phyloP scores from a whole-genome alignment of 257 asterid genomes.

The Scutellaria minor region DNA sequence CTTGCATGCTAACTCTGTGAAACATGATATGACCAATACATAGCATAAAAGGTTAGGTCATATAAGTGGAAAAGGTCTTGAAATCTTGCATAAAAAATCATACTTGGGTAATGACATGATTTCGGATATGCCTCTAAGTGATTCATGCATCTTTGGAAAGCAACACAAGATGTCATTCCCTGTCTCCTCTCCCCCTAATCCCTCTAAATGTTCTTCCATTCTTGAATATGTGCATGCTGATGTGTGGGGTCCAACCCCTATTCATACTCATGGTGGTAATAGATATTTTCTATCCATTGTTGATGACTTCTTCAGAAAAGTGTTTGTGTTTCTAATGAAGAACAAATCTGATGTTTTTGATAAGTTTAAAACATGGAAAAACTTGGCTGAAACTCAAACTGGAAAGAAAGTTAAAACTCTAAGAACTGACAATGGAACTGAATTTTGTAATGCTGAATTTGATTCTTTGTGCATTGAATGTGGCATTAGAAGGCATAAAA shows the following conservation, averaged over 20 bases:
- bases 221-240: conserved; percentile 3
- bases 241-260: background rate
- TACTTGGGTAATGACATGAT: background rate
- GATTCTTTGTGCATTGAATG: background rate
- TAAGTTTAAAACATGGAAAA: background rate
- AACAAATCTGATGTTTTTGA: conserved; percentile 8
- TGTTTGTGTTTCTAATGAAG: background rate
- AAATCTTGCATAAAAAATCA: background rate
- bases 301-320: background rate
- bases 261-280: background rate
- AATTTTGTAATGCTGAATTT: background rate
- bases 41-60: too few relatives aligned
- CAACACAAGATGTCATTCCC: background rate
- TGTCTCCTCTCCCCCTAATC: background rate
- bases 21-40: too few relatives aligned
- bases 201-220: background rate
- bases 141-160: background rate
- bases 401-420: background rate
- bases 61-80: background rate
- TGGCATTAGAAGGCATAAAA: background rate
- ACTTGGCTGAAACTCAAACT: background rate
- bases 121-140: background rate
- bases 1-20: background rate
- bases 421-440: too few relatives aligned
- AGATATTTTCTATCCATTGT: background rate